Evolutionary conservation across 2,329 filamentous ascomycete species (phyloP), one percentile per base, ranked within the genome.

Genomic region (Colletotrichum sp.): DNA sequence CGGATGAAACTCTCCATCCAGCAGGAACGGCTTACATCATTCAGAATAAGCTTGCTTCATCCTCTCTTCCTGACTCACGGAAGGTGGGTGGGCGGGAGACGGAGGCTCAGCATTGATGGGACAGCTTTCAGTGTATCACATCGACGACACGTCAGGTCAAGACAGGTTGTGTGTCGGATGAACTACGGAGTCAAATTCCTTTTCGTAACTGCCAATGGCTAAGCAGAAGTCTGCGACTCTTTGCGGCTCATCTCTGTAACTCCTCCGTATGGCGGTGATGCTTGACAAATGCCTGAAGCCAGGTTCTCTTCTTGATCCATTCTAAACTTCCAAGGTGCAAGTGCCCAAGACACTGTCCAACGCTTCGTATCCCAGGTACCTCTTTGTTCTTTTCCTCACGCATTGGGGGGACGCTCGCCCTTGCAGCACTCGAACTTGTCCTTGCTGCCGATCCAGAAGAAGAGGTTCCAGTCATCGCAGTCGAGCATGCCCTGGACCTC

Each of bases 381-480:
- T 49, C 9, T 26, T 8, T 32, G 12, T 28, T 21, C 21, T 7
- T 13, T 36, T 30, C 59, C n/a, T 12, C 30, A 16, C 7, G 18
- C 16, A 10, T 55, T 28, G 8, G 44, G 36, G 26, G 60, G 26
- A 16, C 15, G n/a, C 32, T 59, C 64, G 16, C 32, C 60, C 10
- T 18, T 39, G 72, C 72, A 75, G 52, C 72, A 75, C 59, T 65
- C 16, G 60, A 71, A 75, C 8, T 44, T 44, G 59, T 71, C 21
- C 44, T 57, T 60, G 24, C 18, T 52, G 32, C 49, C 52, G 59
- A 75, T 26, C 72, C 72, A 71, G 34, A 65, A 71, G 18, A 24
- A 18, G 13, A 71, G 59, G 34, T 21, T 32, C 18, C 62, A 75
- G 10, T 55, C 13, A 10, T 34, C 26, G 68, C 72, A 75, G 26